phyloP scores from a whole-genome alignment of 768 basidiomycete genomes.

The Fomitopsis pulvina region DNA sequence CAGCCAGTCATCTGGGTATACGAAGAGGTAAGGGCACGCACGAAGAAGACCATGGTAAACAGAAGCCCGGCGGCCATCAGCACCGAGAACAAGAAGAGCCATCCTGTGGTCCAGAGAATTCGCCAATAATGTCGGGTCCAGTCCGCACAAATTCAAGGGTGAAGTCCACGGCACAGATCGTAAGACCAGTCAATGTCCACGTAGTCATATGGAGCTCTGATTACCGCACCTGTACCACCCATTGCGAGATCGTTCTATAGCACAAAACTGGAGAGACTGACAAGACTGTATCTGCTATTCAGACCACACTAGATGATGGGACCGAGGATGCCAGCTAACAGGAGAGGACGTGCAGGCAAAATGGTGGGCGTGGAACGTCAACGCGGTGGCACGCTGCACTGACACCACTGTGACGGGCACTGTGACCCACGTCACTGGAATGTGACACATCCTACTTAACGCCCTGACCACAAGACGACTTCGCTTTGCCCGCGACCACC shows the following conservation, averaged over 20 bases:
- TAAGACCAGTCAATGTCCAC: not conserved
- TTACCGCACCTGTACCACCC: not conserved
- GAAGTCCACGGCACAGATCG: not conserved
- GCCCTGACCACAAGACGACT: too few relatives aligned
- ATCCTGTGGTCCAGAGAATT: constrained; percentile 45
- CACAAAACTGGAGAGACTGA: not conserved
- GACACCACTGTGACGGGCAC: not conserved
- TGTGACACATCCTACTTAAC: not conserved
- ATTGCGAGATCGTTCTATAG: not conserved
- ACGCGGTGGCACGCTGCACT: not conserved
- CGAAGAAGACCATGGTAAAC: constrained; percentile 99
- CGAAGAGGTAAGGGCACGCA: constrained; percentile 39
- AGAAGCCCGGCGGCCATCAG: constrained; percentile 91
- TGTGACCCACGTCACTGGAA: not conserved
- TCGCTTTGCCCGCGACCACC: not conserved
- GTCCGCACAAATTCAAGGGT: not conserved
- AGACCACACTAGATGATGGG: not conserved
- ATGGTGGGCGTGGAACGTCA: not conserved
- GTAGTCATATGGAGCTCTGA: not conserved
- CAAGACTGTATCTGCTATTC: too few relatives aligned
- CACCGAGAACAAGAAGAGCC: constrained; percentile 96
- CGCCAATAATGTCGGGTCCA: not conserved
- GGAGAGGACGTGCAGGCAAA: not conserved
- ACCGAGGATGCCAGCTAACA: not conserved
- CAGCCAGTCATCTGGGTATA: not conserved